Evolutionary conservation across 768 basidiomycete genomes (phyloP), one percentile per base, ranked within the genome.

Genomic region (Boletellus emodensis): DNA sequence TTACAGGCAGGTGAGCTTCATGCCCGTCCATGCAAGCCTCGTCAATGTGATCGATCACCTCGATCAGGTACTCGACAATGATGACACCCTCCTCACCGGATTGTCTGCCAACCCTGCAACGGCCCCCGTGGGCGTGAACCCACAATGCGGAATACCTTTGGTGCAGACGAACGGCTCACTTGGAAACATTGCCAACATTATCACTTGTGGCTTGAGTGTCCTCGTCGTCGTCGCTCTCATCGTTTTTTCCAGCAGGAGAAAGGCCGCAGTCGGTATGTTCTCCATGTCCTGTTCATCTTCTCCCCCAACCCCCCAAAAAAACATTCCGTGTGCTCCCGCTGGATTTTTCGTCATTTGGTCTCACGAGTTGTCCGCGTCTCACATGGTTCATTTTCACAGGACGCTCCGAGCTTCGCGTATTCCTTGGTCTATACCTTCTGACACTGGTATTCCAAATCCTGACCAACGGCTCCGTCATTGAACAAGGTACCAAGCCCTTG

Each of bases 171-270:
- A 79, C 22, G 78, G 81, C 24, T 79, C 81, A 5, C 68, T 91
- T 8, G 90, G 87, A 57, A 91, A 93, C 74, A 80, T 90, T 54
- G 93, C 93, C 51, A 90, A 96, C 64, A 84, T 94, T 63, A 75
- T 91, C 54, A 77, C 80, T 4, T 95, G 90, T 59, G 85, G 75
- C n/a, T 61, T 91, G 44, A 85, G 85, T 61, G 69, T 92, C 53
- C 40, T 90, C 26, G 61, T 86, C 58, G 69, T 82, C n/a, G 55
- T 75, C 20, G 65, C 64, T 33, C 75, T 98, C 37, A 74, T 90
- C 36, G 70, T 73, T 30, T 65, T 76, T 41, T 79, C 83, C 13
- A 75, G 77, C 49, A 71, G 83, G 44, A 72, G 95, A 47, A 85
- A 83, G 60, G 95, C 94, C 11, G 95, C 95, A 15, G 95, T 97